Evolutionary conservation across 305 asterid genomes (phyloP).

Genomic region (Fraxinus nigra): DNA sequence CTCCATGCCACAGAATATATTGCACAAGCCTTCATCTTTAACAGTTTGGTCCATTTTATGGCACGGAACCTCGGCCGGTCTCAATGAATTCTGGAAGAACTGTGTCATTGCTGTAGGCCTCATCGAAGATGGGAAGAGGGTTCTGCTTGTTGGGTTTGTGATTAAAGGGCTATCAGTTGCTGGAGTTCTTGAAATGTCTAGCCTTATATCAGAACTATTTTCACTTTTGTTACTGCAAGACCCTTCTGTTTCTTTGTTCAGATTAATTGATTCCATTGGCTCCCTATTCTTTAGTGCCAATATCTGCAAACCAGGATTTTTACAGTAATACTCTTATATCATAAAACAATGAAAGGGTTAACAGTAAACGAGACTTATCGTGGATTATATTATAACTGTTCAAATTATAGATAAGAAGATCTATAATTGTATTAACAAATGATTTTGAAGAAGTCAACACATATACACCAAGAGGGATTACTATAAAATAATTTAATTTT

Average conservation of each 20-base stretch:
- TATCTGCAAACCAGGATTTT: constrained; percentile 33
- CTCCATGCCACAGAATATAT: constrained; percentile 60
- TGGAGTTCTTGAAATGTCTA: constrained; percentile 45
- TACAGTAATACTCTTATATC: not conserved
- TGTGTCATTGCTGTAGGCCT: constrained; percentile 25
- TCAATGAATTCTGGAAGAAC: constrained; percentile 7
- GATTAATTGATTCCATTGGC: constrained; percentile 61
- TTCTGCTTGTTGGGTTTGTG: constrained; percentile 28
- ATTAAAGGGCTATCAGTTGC: constrained; percentile 46
- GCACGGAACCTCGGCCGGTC: constrained; percentile 37
- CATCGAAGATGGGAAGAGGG: constrained; percentile 34
- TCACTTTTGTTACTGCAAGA: constrained; percentile 64
- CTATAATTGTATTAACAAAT: not conserved
- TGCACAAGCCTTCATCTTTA: constrained; percentile 64
- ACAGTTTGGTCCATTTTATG: constrained; percentile 43
- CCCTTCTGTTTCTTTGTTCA: constrained; percentile 73
- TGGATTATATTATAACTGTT: not conserved
- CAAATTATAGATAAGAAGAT: not conserved
- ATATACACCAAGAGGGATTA: not conserved
- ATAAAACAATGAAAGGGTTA: not conserved
- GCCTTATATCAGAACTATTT: constrained; percentile 62
- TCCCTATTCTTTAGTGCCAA: constrained; percentile 58
- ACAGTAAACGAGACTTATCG: not conserved
- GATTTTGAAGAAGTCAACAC: not conserved
- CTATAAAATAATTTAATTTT: not conserved